Evolutionary conservation across 2,329 filamentous ascomycete genomes (phyloP), one percentile per base, ranked within the genome.

Genomic region (Allantophomopsis cytisporea): DNA sequence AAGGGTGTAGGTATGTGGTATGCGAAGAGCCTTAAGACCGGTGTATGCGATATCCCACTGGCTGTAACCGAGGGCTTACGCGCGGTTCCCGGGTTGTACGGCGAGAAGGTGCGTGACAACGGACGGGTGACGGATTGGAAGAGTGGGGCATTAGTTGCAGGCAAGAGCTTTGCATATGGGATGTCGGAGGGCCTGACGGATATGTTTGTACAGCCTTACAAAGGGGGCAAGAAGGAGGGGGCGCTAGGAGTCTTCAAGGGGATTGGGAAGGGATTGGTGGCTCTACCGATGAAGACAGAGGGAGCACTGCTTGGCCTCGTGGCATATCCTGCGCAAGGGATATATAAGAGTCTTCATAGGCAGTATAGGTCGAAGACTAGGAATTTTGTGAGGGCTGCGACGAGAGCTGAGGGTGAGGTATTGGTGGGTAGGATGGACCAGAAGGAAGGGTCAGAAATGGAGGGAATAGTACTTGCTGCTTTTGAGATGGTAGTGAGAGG

Each of bases 91-190:
- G 32, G 14, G 8, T 21, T 48, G 4, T 49, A 47, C 31, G 0
- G 80, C 86, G 68, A 83, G 88, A 55, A 80, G 93, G 45, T 83
- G 80, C 35, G 61, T 91, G 38, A 82, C 80, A 1, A 61, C 91
- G 31, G 81, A 83, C 83, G 82, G 46, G 80, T 94, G 4, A 86
- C 81, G 0, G 80, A 77, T 36, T 63, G 93, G 41, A 69, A 74
- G 39, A 83, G 76, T 43, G 87, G 87, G 0, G 58, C 93, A 23
- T 75, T 69, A 43, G 76, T 84, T 37, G 87, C 85, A 2, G 74
- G 80, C 1, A 31, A 36, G 35, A 17, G 14, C 7, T 42, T 37
- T 28, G 11, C 40, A 4, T 39, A 38, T 32, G 45, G 46, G 2
- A 20, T 47, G 4, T 36, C 37, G 21, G 45, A 43, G 3, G 45